Evolutionary conservation across 2,329 filamentous ascomycete species (phyloP), one percentile per base, ranked within the genome.

Genomic region (Pseudocercospora pini-densiflorae): DNA sequence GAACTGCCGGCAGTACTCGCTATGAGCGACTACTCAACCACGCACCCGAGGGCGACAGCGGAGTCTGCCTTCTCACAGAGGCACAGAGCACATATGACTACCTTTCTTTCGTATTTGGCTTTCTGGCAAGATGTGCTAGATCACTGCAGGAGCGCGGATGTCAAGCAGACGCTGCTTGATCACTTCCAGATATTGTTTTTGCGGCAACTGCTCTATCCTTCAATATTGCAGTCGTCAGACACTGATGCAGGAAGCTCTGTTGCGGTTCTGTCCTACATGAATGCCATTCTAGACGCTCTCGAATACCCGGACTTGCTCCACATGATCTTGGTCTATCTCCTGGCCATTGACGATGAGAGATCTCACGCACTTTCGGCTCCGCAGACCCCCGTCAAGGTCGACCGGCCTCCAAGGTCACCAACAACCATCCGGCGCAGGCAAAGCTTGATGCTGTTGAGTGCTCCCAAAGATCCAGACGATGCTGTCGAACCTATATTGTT

Each of bases 111-210:
- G 0, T 96, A 98, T 76, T 85, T 99, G 58, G 84, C 96, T 5
- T 99, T 99, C 77, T 99, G 95, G 95, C 95, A 99, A 80, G 95
- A 99, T 78, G 94, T 97, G 36, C 83, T 99, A 67, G 95, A 98
- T 77, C 94, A 98, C 79, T 99, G 95, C 81, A 89, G 90, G 74
- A 98, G 94, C 3, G 85, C 89, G 1, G 94, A 98, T 76, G 93
- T 99, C 72, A 95, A 94, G 77, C 92, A 92, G 71, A 97, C 94
- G 0, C 83, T 99, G 59, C 85, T 99, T 33, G 95, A 99, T 77
- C 95, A 99, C 79, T 99, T 99, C 76, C 94, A 97, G 77, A 91
- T 98, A 72, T 88, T 99, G 36, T 99, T 99, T 78, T 83, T 99
- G 61, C 93, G 97, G 79, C 95, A 99, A 79, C 83, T 99, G 74